Conservation (phyloP, 768 basidiomycete species). For the Russula sp. region DNA sequence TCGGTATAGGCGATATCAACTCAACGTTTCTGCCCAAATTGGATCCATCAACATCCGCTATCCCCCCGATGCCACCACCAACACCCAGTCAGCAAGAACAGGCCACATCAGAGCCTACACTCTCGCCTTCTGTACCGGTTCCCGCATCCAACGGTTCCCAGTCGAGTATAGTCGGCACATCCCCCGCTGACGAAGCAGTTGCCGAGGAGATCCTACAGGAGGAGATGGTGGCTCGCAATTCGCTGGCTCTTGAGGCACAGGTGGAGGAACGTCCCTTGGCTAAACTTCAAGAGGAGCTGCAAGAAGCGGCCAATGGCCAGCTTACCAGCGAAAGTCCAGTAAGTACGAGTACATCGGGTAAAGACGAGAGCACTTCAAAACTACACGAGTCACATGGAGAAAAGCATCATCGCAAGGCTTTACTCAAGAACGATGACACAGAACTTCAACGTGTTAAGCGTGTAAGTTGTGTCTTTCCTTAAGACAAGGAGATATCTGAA, state of each 20-base stretch:
- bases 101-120: not conserved
- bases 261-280: slow-evolving; percentile 82
- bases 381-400: slow-evolving; percentile 32
- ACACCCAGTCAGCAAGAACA: not conserved
- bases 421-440: slow-evolving; percentile 81
- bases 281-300: slow-evolving; percentile 76
- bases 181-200: slow-evolving; percentile 30
- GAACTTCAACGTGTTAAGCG: slow-evolving; percentile 75
- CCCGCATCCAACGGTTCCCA: not conserved
- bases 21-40: slow-evolving; percentile 86
- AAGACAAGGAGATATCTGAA: not conserved
- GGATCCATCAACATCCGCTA: slow-evolving; percentile 43
- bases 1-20: slow-evolving; percentile 98
- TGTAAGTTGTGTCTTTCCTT: slow-evolving; percentile 39
- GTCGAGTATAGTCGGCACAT: slow-evolving; percentile 11
- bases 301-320: slow-evolving; percentile 38
- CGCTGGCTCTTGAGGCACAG: slow-evolving; percentile 74
- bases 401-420: slow-evolving; percentile 55
- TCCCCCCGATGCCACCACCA: slow-evolving; percentile 26
- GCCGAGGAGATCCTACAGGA: slow-evolving; percentile 44
- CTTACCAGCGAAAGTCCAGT: not conserved
- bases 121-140: slow-evolving; percentile 7
- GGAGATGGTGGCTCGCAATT: slow-evolving; percentile 62
- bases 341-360: not conserved
- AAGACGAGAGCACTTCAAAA: slow-evolving; percentile 7